Conservation (phyloP, 495 filamentous ascomycete genomes). For the Aspergillus bertholletiae region DNA sequence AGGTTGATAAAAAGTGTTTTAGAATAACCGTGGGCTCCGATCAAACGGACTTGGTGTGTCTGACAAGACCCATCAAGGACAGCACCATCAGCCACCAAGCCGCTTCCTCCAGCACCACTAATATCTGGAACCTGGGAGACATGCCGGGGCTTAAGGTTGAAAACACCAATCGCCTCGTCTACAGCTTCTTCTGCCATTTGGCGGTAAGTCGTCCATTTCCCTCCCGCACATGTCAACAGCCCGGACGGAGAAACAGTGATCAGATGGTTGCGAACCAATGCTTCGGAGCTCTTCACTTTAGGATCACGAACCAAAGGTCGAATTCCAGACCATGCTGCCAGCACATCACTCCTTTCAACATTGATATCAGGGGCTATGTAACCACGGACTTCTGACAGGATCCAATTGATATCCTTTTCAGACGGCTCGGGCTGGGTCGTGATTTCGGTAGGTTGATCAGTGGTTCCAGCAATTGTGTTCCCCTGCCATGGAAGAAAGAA, state of each 20-base stretch:
- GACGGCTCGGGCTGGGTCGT: slow-evolving; percentile 80
- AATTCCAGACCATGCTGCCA: slow-evolving; percentile 95
- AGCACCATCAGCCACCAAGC: slow-evolving; percentile 66
- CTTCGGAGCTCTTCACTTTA: slow-evolving; percentile 88
- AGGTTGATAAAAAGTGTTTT: slow-evolving; percentile 98
- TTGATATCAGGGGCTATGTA: slow-evolving; percentile 93
- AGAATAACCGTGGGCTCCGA: slow-evolving; percentile 91
- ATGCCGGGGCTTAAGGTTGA: slow-evolving; percentile 63
- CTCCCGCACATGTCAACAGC: slow-evolving; percentile 90
- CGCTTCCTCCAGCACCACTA: slow-evolving; percentile 65
- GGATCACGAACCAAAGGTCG: slow-evolving; percentile 92
- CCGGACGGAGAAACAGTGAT: slow-evolving; percentile 83
- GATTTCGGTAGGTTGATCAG: slow-evolving; percentile 81
- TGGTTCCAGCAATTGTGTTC: slow-evolving; percentile 97
- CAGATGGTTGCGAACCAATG: slow-evolving; percentile 92
- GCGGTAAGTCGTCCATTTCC: slow-evolving; percentile 98
- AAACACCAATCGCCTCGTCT: slow-evolving; percentile 78
- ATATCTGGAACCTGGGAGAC: slow-evolving; percentile 63
- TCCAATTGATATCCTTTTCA: slow-evolving; percentile 96
- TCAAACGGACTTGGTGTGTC: slow-evolving; percentile 83
- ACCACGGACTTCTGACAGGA: slow-evolving; percentile 81
- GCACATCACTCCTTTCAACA: slow-evolving; percentile 88
- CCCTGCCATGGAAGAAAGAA: slow-evolving; percentile 99
- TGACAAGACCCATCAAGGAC: slow-evolving; percentile 81
- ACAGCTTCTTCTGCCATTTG: slow-evolving; percentile 99